Percentiles rank a stretch among this genome's conserved stretches.
Evolutionary conservation across 2,329 filamentous ascomycete genomes (phyloP).

Genomic region (Orbilia javanica): DNA sequence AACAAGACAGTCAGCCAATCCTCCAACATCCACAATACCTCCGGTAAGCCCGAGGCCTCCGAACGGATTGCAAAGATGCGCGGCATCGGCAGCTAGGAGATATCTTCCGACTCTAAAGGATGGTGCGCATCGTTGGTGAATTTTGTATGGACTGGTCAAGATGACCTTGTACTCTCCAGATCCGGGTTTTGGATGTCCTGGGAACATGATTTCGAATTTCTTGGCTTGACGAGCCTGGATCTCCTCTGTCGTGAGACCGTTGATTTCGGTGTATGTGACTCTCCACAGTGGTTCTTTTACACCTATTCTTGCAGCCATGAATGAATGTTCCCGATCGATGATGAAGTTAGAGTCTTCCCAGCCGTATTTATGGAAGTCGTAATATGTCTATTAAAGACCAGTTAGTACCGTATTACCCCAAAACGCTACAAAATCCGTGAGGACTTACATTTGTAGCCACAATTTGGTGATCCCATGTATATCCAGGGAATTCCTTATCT

Average conservation of each 20-base stretch:
- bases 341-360: slow-evolving; percentile 73
- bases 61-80: slow-evolving; percentile 71
- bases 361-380: slow-evolving; percentile 72
- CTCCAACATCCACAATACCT: slow-evolving; percentile 75
- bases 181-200: slow-evolving; percentile 72
- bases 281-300: slow-evolving; percentile 72
- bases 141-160: slow-evolving; percentile 73
- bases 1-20: slow-evolving; percentile 72
- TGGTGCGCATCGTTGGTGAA: slow-evolving; percentile 73
- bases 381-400: slow-evolving; percentile 69
- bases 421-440: background rate
- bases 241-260: slow-evolving; percentile 70
- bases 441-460: slow-evolving; percentile 73
- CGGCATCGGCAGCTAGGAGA: slow-evolving; percentile 73
- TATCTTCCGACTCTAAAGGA: slow-evolving; percentile 72
- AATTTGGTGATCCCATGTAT: slow-evolving; percentile 73
- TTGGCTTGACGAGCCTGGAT: slow-evolving; percentile 69
- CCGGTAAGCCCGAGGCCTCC: slow-evolving; percentile 75
- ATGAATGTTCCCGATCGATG: slow-evolving; percentile 73
- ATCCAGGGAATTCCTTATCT: slow-evolving; percentile 70
- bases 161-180: slow-evolving; percentile 72
- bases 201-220: slow-evolving; percentile 73
- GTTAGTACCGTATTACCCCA: slow-evolving; percentile 1
- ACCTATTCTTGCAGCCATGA: slow-evolving; percentile 74
- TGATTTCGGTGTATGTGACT: slow-evolving; percentile 74